A percentile compares a stretch with the other conserved stretches of the same genome.
These are phyloP conservation scores for Thermomyces lanuginosus DNA, from an alignment of 2,329 filamentous ascomycete species.

Conservation along the genomic window DNA sequence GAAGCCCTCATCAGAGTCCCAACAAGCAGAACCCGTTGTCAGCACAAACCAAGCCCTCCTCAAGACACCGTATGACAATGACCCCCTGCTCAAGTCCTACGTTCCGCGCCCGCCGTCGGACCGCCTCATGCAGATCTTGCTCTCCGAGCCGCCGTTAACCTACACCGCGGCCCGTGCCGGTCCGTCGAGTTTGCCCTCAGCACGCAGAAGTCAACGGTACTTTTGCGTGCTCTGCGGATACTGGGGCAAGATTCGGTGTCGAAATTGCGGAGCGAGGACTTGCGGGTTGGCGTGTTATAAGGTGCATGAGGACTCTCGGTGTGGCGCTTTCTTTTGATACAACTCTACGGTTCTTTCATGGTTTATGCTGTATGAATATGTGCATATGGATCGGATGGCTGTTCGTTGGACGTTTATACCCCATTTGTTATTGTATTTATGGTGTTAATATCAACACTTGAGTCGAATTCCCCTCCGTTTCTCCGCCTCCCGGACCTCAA, in stretches of 20 bases:
- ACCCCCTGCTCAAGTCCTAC: slow-evolving; percentile 27
- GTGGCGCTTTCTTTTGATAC: slow-evolving; percentile 24
- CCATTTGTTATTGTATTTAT: not conserved
- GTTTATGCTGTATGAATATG: no score
- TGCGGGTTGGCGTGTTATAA: slow-evolving; percentile 34
- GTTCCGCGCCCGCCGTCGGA: slow-evolving; percentile 29
- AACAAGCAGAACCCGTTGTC: no score
- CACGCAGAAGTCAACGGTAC: slow-evolving; percentile 19
- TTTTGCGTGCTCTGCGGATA: slow-evolving; percentile 36
- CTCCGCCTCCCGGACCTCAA: slow-evolving; percentile 79
- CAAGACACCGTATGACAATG: slow-evolving; percentile 23
- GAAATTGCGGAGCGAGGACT: slow-evolving; percentile 30
- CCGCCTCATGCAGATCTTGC: slow-evolving; percentile 28
- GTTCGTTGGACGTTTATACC: slow-evolving; percentile 1
- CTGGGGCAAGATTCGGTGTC: slow-evolving; percentile 34
- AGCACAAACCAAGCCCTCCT: slow-evolving; percentile 11
- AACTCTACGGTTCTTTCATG: not conserved
- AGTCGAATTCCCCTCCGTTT: slow-evolving; percentile 63
- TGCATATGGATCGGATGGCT: not conserved
- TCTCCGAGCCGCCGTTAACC: slow-evolving; percentile 31
- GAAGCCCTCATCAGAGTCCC: no score
- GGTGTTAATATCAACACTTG: slow-evolving; percentile 56
- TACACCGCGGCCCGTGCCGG: slow-evolving; percentile 31
- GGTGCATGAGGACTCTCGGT: slow-evolving; percentile 32
- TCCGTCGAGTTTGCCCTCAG: slow-evolving; percentile 15